Percentiles rank a stretch among this genome's conserved stretches.
phyloP scores from a whole-genome alignment of 345 rosid species.

The Salix caprea region DNA sequence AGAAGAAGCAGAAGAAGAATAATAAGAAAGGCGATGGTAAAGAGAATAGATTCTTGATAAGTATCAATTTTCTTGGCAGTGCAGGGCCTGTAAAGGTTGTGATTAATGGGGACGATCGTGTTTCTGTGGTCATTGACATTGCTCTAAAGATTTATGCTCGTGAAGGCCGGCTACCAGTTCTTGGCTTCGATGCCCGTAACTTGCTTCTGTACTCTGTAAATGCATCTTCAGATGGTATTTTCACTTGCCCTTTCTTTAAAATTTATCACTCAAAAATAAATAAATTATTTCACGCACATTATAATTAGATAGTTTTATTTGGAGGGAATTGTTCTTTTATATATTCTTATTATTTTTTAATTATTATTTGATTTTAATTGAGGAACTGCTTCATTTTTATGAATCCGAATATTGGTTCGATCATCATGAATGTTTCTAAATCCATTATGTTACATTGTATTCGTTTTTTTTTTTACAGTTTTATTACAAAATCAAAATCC shows the following conservation, averaged over 20 bases:
- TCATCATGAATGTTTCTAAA: no score
- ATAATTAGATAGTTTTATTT: no score
- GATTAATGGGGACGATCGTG: slow-evolving; percentile 16
- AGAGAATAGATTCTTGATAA: slow-evolving; percentile 9
- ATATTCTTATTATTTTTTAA: not conserved
- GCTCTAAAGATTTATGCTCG: slow-evolving; percentile 14
- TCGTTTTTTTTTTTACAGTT: no score
- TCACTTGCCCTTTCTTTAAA: not conserved
- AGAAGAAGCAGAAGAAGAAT: not conserved
- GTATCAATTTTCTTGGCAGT: slow-evolving; percentile 16
- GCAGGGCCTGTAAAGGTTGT: slow-evolving; percentile 19
- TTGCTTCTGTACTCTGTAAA: slow-evolving; percentile 17
- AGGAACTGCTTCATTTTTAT: no score
- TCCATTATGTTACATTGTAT: no score
- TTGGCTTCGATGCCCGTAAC: slow-evolving; percentile 13
- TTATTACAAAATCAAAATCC: no score
- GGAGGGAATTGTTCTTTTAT: not conserved
- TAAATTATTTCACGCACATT: no score
- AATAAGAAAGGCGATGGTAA: not conserved
- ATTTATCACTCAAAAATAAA: not conserved
- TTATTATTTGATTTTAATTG: not conserved
- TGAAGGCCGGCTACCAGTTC: slow-evolving; percentile 19
- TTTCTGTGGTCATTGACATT: slow-evolving; percentile 4
- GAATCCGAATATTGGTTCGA: no score
- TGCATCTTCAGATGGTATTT: slow-evolving; percentile 9